phyloP scores from a whole-genome alignment of 495 filamentous ascomycete species.

The Cudoniella acicularis region DNA sequence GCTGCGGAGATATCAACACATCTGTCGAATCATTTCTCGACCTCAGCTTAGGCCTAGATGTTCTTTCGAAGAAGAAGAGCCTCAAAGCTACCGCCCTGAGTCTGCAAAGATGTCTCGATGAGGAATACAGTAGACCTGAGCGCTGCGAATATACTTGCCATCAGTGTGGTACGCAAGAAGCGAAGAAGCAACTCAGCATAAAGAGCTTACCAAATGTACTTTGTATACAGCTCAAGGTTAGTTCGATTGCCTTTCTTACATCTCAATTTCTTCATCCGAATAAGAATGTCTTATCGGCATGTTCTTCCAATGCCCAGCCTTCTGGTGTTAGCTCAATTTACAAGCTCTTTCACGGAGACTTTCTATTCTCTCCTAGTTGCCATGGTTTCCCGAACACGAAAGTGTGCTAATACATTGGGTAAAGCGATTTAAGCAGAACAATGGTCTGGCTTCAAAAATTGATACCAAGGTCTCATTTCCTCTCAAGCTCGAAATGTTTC shows the following conservation, averaged over 20 bases:
- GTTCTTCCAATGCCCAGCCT: too few relatives aligned
- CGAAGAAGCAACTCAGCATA: conserved; percentile 75
- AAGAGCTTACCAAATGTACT: conserved; percentile 77
- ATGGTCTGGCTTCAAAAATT: conserved; percentile 63
- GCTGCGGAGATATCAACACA: conserved; percentile 72
- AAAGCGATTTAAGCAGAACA: conserved; percentile 73
- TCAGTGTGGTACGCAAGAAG: conserved; percentile 69
- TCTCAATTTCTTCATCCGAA: too few relatives aligned
- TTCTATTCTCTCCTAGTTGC: too few relatives aligned
- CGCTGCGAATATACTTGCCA: conserved; percentile 78
- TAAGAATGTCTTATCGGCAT: too few relatives aligned
- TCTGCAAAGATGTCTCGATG: conserved; percentile 69
- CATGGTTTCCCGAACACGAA: too few relatives aligned
- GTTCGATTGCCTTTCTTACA: conserved; percentile 1
- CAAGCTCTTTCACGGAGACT: too few relatives aligned
- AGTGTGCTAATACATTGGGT: background rate
- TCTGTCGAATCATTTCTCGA: conserved; percentile 84
- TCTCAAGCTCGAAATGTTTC: conserved; percentile 79
- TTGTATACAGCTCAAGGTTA: conserved; percentile 88
- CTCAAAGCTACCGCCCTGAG: conserved; percentile 45
- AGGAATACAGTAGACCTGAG: conserved; percentile 76
- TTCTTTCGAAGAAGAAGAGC: conserved; percentile 45
- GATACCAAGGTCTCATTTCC: conserved; percentile 79
- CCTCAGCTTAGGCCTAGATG: conserved; percentile 75
- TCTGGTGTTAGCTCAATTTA: background rate